Percentiles rank a stretch among this genome's conserved stretches.
Evolutionary conservation across 306 rosid genomes (phyloP).

Genomic region (Prunus salicina): DNA sequence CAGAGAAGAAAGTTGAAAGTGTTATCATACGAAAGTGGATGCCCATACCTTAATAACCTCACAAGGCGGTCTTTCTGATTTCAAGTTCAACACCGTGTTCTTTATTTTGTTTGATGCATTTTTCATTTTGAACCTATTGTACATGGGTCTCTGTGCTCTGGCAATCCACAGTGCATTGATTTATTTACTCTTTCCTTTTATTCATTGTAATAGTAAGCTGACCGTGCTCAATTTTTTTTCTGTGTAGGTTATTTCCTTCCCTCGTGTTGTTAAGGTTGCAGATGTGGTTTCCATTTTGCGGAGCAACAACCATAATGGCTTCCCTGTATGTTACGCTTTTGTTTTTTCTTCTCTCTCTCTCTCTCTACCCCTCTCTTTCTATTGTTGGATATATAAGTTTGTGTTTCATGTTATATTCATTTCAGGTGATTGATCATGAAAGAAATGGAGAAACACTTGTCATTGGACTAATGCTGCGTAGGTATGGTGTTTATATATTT

Average conservation of each 20-base stretch:
- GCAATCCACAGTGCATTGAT: not conserved
- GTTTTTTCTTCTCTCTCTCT: constrained; percentile 17
- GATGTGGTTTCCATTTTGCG: constrained; percentile 73
- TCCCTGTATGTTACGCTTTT: constrained; percentile 58
- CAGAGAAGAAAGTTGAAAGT: not conserved
- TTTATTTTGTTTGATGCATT: not conserved
- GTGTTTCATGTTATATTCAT: constrained; percentile 27
- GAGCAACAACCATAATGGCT: constrained; percentile 91
- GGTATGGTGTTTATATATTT: constrained; percentile 38
- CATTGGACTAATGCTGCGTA: constrained; percentile 88
- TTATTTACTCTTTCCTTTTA: not conserved
- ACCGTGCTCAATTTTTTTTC: constrained; percentile 11
- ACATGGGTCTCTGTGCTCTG: not conserved
- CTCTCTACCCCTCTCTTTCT: constrained; percentile 5
- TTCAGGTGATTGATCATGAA: constrained; percentile 91
- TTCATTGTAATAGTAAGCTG: constrained; percentile 2
- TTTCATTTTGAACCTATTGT: not conserved
- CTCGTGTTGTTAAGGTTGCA: constrained; percentile 93
- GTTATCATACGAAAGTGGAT: not conserved
- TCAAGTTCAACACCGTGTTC: not conserved
- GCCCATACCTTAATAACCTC: not conserved
- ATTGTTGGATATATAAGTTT: not conserved
- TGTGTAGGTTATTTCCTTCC: constrained; percentile 78
- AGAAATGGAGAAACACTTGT: constrained; percentile 83
- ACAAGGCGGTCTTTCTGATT: not conserved